phyloP scores from a whole-genome alignment of 2,329 filamentous ascomycete genomes.

The Alternaria arborescens region DNA sequence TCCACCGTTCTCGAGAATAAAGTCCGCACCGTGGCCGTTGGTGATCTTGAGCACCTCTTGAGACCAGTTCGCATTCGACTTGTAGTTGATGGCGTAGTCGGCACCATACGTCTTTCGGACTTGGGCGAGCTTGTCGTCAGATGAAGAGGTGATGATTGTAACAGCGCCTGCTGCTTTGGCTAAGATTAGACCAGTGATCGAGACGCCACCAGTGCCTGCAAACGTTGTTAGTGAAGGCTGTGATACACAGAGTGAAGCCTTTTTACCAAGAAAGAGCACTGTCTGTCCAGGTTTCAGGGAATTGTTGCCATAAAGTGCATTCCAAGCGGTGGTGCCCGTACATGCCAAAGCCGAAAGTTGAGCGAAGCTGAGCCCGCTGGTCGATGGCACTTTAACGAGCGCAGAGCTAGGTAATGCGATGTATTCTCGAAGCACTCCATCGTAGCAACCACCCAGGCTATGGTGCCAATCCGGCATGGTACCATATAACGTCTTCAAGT shows the following conservation, averaged over 20 bases:
- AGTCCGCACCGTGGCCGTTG: slow-evolving; percentile 55
- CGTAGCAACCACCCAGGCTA: slow-evolving; percentile 2
- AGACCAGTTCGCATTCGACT: slow-evolving; percentile 56
- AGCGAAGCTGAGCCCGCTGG: slow-evolving; percentile 7
- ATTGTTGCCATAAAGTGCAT: slow-evolving; percentile 21
- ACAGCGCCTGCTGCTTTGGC: slow-evolving; percentile 55
- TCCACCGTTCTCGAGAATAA: slow-evolving; percentile 55
- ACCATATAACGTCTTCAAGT: slow-evolving; percentile 13
- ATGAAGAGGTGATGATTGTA: slow-evolving; percentile 60
- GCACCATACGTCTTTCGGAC: slow-evolving; percentile 52
- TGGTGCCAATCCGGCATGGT: slow-evolving; percentile 3
- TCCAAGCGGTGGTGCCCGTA: slow-evolving; percentile 30
- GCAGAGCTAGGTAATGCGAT: slow-evolving; percentile 12
- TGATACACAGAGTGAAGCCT: not conserved
- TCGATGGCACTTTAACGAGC: slow-evolving; percentile 18
- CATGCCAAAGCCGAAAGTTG: slow-evolving; percentile 19
- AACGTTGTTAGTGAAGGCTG: not conserved
- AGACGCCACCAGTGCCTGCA: slow-evolving; percentile 53
- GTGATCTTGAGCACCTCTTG: slow-evolving; percentile 57
- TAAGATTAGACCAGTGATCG: slow-evolving; percentile 33
- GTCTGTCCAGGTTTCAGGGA: slow-evolving; percentile 18
- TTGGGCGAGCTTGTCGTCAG: slow-evolving; percentile 60
- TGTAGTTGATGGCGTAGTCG: slow-evolving; percentile 61
- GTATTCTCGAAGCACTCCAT: slow-evolving; percentile 25
- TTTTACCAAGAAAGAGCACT: slow-evolving; percentile 25